Conservation (phyloP, 2,329 filamentous ascomycete genomes). For the Beauveria sp. region DNA sequence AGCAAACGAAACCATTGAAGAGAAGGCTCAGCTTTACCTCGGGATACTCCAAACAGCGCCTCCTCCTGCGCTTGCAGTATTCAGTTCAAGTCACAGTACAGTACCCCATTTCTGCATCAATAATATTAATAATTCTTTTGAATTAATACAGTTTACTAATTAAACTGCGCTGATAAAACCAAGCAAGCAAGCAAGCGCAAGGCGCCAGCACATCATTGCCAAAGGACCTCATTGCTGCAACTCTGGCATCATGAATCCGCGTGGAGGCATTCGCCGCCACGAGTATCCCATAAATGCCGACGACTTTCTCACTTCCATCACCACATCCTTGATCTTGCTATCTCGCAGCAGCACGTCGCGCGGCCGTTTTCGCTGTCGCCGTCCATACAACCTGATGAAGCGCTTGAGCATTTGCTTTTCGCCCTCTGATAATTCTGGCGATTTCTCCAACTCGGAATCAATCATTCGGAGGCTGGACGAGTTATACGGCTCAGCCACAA, state of each 20-base stretch:
- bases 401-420: slow-evolving; percentile 38
- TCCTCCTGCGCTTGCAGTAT: too few species aligned
- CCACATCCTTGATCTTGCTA: slow-evolving; percentile 52
- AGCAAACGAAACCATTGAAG: too few species aligned
- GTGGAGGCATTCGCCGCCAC: slow-evolving; percentile 51
- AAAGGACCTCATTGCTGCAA: background rate
- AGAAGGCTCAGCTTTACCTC: too few species aligned
- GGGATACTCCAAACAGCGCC: too few species aligned
- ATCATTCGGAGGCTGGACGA: slow-evolving; percentile 39
- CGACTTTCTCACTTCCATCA: slow-evolving; percentile 73
- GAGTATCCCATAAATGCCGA: slow-evolving; percentile 87
- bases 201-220: background rate
- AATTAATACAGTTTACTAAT: background rate
- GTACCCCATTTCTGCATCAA: background rate
- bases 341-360: slow-evolving; percentile 83
- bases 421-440: slow-evolving; percentile 24
- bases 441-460: slow-evolving; percentile 39
- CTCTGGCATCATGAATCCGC: slow-evolving; percentile 20
- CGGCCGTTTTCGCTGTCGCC: slow-evolving; percentile 67
- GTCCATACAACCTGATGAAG: slow-evolving; percentile 45
- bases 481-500: slow-evolving; percentile 42
- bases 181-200: background rate
- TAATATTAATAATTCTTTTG: slow-evolving; percentile 11
- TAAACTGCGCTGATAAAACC: background rate
- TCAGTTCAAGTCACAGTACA: too few species aligned